phyloP scores from a whole-genome alignment of 352 stramenopile genomes.

The Globisporangium rhizosaccharum region DNA sequence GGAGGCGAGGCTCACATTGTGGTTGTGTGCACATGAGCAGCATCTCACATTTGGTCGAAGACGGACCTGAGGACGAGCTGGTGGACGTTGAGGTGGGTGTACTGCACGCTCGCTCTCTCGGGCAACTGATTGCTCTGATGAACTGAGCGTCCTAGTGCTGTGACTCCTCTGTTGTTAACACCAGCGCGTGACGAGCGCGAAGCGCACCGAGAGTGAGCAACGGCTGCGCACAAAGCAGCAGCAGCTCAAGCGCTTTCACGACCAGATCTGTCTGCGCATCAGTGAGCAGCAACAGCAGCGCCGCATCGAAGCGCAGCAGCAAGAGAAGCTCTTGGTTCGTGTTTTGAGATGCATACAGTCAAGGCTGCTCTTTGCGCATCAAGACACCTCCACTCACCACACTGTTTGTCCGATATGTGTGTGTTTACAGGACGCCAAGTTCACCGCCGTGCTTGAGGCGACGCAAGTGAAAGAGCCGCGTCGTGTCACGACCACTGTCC shows the following conservation, averaged over 20 bases:
- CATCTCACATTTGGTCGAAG: conserved; percentile 1
- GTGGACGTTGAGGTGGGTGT: conserved; percentile 6
- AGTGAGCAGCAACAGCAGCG: conserved; percentile 38
- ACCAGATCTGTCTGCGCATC: conserved; percentile 54
- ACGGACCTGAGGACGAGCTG: not conserved
- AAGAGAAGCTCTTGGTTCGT: conserved; percentile 24
- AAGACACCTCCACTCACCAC: not conserved
- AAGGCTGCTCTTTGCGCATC: not conserved
- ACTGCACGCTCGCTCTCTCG: not conserved
- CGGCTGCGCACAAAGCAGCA: conserved; percentile 30
- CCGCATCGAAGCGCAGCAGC: conserved; percentile 20
- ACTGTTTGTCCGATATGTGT: not conserved
- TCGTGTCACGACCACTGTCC: not conserved
- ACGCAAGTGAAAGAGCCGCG: conserved; percentile 9
- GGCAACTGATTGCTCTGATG: not conserved
- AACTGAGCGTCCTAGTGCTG: no score
- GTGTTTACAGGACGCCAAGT: conserved; percentile 27
- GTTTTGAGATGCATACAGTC: not conserved
- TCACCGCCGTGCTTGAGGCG: conserved; percentile 25
- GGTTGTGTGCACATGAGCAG: not conserved
- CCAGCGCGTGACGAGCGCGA: conserved; percentile 30
- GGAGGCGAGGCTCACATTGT: not conserved
- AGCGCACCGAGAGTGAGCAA: conserved; percentile 25
- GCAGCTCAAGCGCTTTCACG: conserved; percentile 50
- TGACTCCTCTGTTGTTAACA: not conserved